phyloP scores from a whole-genome alignment of 352 stramenopile genomes.

The Phytophthora crassamura region DNA sequence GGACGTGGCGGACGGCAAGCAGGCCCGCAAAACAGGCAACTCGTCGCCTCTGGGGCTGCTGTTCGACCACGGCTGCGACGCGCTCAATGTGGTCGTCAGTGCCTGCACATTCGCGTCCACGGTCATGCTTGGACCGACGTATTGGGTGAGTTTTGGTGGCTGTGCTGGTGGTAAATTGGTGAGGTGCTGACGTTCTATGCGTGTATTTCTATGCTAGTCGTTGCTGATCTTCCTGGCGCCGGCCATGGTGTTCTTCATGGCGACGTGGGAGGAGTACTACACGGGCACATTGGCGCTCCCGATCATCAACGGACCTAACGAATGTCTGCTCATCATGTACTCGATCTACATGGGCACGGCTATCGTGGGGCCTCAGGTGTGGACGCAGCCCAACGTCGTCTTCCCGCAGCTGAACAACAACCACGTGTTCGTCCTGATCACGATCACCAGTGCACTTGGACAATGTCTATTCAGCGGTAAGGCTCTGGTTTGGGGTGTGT shows the following conservation, averaged over 20 bases:
- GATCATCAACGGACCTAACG: constrained; percentile 96
- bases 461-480: constrained; percentile 81
- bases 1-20: constrained; percentile 88
- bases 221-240: constrained; percentile 70
- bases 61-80: constrained; percentile 89
- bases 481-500: constrained; percentile 5
- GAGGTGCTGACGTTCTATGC: constrained; percentile 2
- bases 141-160: constrained; percentile 77
- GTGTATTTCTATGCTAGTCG: constrained; percentile 52
- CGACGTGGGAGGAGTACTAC: constrained; percentile 99
- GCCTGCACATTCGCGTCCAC: constrained; percentile 86
- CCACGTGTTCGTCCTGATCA: constrained; percentile 79
- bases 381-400: constrained; percentile 65
- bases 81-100: constrained; percentile 86
- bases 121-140: constrained; percentile 85
- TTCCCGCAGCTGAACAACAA: constrained; percentile 83
- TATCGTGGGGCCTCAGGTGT: constrained; percentile 65
- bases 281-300: constrained; percentile 95
- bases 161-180: background rate
- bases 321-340: constrained; percentile 94
- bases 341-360: constrained; percentile 78
- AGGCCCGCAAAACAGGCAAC: constrained; percentile 87
- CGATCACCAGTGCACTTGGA: constrained; percentile 62
- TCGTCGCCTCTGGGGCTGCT: constrained; percentile 85
- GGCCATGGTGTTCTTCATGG: constrained; percentile 96